Evolutionary conservation across 768 basidiomycete genomes (phyloP), one percentile per base, ranked within the genome.

Genomic region (Amanita jacksonii): DNA sequence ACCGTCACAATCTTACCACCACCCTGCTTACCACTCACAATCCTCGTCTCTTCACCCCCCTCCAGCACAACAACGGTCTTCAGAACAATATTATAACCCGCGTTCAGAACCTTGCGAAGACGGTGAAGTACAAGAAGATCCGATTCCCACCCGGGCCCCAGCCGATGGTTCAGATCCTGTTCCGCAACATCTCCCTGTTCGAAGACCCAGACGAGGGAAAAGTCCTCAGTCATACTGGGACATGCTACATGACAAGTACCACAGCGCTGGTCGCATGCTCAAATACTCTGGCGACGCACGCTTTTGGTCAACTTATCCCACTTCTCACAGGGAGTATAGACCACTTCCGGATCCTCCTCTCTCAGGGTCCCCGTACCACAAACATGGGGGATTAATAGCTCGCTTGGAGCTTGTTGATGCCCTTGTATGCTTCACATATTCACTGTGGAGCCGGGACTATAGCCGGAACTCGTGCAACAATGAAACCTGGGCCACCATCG

Each of bases 241-340:
- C 42, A 64, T 62, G 30, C 64, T 86, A 32, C 76, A 86, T 54
- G 74, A 82, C 57, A 77, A 72, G 55, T 89, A 85, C 56, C 77
- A 85, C 52, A 62, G 61, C 3, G 72, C 74, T 15, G 88, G 83
- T 16, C 78, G 85, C 46, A 65, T 71, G 51, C 81, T 91, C 57
- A 89, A 91, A 62, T 87, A 85, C 57, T 87, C 86, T 1, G 85
- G 86, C 19, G 83, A 87, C 56, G 74, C 79, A 35, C 79, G 86
- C 28, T 79, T 85, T 53, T 79, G 76, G 75, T 82, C 85, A 13
- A 79, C 81, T 28, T 85, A 76, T 55, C 73, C 78, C 20, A 67
- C 77, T 4, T 68, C 71, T 2, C 75, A 80, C 61, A 74, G 73
- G 55, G 77, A 81, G 52, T 82, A 77, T 58, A 69, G 73, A 13